These are phyloP conservation scores for Blastobotrys mokoenaii DNA, from an alignment of 805 yeast species.

Conservation along the genomic window DNA sequence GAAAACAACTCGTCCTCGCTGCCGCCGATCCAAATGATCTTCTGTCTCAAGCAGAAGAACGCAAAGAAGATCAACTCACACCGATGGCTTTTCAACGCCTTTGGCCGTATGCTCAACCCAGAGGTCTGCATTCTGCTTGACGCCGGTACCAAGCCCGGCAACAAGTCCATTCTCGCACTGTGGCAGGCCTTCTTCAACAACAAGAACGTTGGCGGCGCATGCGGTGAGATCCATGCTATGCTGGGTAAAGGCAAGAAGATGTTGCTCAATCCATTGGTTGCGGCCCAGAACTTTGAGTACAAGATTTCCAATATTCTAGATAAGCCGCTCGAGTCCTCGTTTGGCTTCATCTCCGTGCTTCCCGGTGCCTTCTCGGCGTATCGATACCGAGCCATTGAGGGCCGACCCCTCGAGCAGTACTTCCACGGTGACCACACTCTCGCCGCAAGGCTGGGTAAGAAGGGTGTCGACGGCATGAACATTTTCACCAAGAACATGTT, in stretches of 20 bases:
- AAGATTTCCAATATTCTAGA: conserved; percentile 60
- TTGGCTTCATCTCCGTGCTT: conserved; percentile 56
- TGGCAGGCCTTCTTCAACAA: conserved; percentile 59
- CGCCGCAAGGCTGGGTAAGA: conserved; percentile 37
- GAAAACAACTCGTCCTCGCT: conserved; percentile 39
- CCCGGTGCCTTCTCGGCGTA: conserved; percentile 69
- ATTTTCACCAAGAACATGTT: conserved; percentile 64
- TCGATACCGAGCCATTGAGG: conserved; percentile 49
- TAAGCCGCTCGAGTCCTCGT: conserved; percentile 56
- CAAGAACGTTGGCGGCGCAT: conserved; percentile 57
- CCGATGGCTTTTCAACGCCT: conserved; percentile 62
- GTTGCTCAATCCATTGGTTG: conserved; percentile 51
- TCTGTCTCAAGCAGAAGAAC: conserved; percentile 54
- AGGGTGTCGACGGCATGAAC: conserved; percentile 51
- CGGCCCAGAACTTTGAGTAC: conserved; percentile 59
- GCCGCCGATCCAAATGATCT: conserved; percentile 54
- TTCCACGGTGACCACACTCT: conserved; percentile 58
- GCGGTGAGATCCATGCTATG: conserved; percentile 63
- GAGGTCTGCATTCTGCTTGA: conserved; percentile 49
- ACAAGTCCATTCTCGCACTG: conserved; percentile 46
- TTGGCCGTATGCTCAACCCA: conserved; percentile 50
- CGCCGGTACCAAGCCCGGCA: conserved; percentile 58
- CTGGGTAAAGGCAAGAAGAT: conserved; percentile 35
- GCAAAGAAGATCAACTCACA: conserved; percentile 60
- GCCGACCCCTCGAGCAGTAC: conserved; percentile 58